Evolutionary conservation across 108 stramenopile species (phyloP).

Genomic region (Pelagomonas calceolata): DNA sequence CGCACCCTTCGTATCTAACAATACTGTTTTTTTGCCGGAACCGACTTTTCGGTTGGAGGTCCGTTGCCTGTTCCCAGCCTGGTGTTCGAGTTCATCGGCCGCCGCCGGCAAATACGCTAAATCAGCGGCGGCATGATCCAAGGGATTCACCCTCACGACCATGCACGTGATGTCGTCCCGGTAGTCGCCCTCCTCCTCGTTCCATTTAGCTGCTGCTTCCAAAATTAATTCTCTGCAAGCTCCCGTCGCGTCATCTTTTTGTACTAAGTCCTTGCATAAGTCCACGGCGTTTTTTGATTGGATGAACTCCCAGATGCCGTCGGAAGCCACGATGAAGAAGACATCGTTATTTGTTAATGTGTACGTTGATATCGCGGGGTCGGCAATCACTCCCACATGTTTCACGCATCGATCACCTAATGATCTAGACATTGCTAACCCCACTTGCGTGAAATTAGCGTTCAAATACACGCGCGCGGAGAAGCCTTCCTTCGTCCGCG

Average conservation of each 20-base stretch:
- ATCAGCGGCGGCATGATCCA: background rate
- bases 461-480: conserved; percentile 37
- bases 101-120: background rate
- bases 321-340: conserved; percentile 38
- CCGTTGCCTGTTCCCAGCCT: background rate
- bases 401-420: conserved; percentile 44
- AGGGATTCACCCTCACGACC: conserved; percentile 16
- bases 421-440: conserved; percentile 42
- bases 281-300: conserved; percentile 36
- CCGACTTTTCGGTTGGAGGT: background rate
- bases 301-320: conserved; percentile 49
- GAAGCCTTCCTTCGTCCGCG: conserved; percentile 27
- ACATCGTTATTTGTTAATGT: conserved; percentile 15
- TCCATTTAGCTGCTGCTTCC: conserved; percentile 31
- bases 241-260: background rate
- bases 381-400: conserved; percentile 37
- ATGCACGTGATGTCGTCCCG: conserved; percentile 43
- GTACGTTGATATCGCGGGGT: conserved; percentile 31
- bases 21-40: background rate
- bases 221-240: conserved; percentile 30
- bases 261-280: conserved; percentile 8
- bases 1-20: background rate
- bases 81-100: background rate
- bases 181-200: conserved; percentile 46
- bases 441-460: conserved; percentile 33